Evolutionary conservation across 306 rosid genomes (phyloP).

Genomic region (Trichosanthes truncata): DNA sequence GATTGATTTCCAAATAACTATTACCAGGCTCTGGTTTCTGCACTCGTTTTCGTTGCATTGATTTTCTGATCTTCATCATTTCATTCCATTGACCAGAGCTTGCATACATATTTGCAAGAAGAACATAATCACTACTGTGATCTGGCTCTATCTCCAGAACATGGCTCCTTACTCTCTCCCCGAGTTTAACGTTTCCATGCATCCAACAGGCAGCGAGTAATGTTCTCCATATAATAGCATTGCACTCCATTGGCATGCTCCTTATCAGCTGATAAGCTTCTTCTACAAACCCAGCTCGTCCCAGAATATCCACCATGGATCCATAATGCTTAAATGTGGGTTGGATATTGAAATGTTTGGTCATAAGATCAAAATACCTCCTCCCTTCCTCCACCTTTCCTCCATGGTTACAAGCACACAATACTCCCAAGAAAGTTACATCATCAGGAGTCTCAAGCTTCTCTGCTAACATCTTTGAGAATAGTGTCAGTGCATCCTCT

Average conservation of each 20-base stretch:
- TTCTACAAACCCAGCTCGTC: slow-evolving; percentile 56
- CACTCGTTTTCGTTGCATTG: slow-evolving; percentile 35
- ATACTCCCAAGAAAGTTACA: slow-evolving; percentile 60
- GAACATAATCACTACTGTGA: slow-evolving; percentile 70
- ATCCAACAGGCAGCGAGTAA: slow-evolving; percentile 51
- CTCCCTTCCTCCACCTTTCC: slow-evolving; percentile 61
- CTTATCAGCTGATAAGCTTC: slow-evolving; percentile 48
- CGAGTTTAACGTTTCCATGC: slow-evolving; percentile 49
- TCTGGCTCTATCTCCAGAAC: slow-evolving; percentile 46
- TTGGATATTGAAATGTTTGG: slow-evolving; percentile 28
- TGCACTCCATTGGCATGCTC: slow-evolving; percentile 50
- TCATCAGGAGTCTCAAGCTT: slow-evolving; percentile 37
- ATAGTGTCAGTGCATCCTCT: slow-evolving; percentile 38
- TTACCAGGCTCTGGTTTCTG: slow-evolving; percentile 48
- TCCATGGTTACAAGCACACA: slow-evolving; percentile 66
- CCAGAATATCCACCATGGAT: slow-evolving; percentile 71
- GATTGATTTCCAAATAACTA: slow-evolving; percentile 32
- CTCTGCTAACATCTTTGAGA: slow-evolving; percentile 36
- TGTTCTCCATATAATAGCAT: slow-evolving; percentile 72
- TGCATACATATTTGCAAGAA: slow-evolving; percentile 64
- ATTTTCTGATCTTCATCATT: slow-evolving; percentile 35
- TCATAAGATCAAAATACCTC: slow-evolving; percentile 37
- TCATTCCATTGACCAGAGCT: slow-evolving; percentile 51
- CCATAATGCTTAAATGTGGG: slow-evolving; percentile 76
- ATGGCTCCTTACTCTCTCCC: slow-evolving; percentile 52